Base-by-base conservation (phyloP, 371 early-diverging fungal species). In the Dichotomocladium elegans region DNA sequence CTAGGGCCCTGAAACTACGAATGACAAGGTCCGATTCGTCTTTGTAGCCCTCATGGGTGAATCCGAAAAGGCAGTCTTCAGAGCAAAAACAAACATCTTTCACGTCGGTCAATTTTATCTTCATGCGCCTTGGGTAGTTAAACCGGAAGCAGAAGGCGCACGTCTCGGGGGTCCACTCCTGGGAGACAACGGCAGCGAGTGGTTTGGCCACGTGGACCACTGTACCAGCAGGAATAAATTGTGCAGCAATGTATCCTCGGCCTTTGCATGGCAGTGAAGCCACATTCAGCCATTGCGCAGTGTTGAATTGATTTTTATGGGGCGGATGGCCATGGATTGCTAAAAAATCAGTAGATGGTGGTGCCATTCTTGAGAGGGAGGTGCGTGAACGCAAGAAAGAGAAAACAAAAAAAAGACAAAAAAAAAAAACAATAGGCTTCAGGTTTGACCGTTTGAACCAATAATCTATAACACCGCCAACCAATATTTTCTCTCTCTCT, bases 121-220 rank as follows among this genome's bases (percentile, higher is more conserved):
- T 59, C 61, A 64, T 63, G 17, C 60, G 60, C 33, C 67, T 69
- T 9, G 75, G 72, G 35, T 72, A 72, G 17, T 41, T 47, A 26
- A 71, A 75, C 26, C 57, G 48, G 47, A 69, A 75, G 31, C 72
- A 74, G 60, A 63, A 68, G 2, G 55, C 45, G 19, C 75, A 74
- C 3, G 71, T 69, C 37, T 75, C 75, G 11, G 67, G 63, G 9
- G 45, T 59, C 72, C 70, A 75, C 57, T 71, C 72, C 41, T 71
- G 65, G 24, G 67, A 64, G 14, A 69, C 65, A 24, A 54, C 55
- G 3, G 67, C 59, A 4, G 75, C 63, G 1, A 69, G 45, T n/a
- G 72, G 70, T 1, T 50, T 35, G 15, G 67, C 64, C 17, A 55
- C 43, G 37, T 67, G 63, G 11, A 75, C 31, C 1, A 35, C 17